phyloP scores from a whole-genome alignment of 805 yeast species.

The Metschnikowia drakensbergensis region DNA sequence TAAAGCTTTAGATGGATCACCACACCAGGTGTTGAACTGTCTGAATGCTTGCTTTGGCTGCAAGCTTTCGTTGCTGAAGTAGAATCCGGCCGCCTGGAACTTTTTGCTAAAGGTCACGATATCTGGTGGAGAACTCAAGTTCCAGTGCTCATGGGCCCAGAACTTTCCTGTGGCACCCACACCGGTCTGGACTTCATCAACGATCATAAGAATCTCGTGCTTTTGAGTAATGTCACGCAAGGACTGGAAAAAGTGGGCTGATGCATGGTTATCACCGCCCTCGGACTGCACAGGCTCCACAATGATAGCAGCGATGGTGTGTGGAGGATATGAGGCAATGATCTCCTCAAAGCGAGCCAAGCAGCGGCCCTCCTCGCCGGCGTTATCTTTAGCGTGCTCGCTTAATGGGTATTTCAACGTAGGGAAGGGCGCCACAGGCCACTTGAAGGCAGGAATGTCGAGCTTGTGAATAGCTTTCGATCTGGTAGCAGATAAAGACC shows the following conservation, averaged over 20 bases:
- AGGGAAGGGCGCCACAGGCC: constrained; percentile 54
- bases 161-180: constrained; percentile 69
- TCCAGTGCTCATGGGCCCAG: constrained; percentile 73
- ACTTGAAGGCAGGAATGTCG: constrained; percentile 56
- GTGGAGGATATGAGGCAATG: constrained; percentile 30
- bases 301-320: constrained; percentile 49
- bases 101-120: constrained; percentile 69
- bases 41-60: constrained; percentile 61
- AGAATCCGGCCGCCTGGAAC: constrained; percentile 72
- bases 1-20: constrained; percentile 67
- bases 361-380: constrained; percentile 46
- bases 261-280: constrained; percentile 75
- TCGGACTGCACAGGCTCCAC: constrained; percentile 67
- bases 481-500: constrained; percentile 52
- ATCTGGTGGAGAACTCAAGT: constrained; percentile 59
- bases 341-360: constrained; percentile 42
- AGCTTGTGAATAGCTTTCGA: constrained; percentile 56
- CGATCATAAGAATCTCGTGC: constrained; percentile 55
- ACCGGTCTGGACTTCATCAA: constrained; percentile 74
- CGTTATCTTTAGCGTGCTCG: constrained; percentile 38
- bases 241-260: constrained; percentile 57
- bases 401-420: constrained; percentile 38
- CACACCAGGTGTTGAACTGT: constrained; percentile 78
- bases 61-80: constrained; percentile 54
- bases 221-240: constrained; percentile 57